Evolutionary conservation across 1,284 basidiomycete genomes (phyloP).

Genomic region (Trichosporon asahii): DNA sequence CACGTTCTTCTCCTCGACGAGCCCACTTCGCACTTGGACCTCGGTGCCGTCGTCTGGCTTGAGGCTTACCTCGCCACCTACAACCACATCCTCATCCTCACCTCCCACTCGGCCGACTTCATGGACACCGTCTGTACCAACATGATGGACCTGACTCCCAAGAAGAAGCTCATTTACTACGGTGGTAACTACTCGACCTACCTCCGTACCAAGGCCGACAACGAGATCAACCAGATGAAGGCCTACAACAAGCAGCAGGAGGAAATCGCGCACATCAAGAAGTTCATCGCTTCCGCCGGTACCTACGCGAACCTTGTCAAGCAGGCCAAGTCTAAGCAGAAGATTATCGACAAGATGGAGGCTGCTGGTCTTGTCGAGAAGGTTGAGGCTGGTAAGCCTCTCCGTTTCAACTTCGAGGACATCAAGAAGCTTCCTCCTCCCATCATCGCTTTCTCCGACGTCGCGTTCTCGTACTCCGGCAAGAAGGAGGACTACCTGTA

Average conservation of each 20-base stretch:
- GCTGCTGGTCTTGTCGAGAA: slow-evolving; percentile 96
- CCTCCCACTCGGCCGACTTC: slow-evolving; percentile 96
- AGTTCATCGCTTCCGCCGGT: slow-evolving; percentile 94
- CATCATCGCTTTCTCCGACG: slow-evolving; percentile 91
- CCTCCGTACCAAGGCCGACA: slow-evolving; percentile 92
- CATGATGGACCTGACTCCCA: slow-evolving; percentile 86
- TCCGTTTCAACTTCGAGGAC: slow-evolving; percentile 96
- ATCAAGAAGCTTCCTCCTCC: slow-evolving; percentile 90
- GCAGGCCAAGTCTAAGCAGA: slow-evolving; percentile 99
- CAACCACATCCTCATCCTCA: slow-evolving; percentile 82
- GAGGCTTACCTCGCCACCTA: slow-evolving; percentile 97
- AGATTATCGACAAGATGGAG: slow-evolving; percentile 99
- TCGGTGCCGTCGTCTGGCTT: slow-evolving; percentile 97
- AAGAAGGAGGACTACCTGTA: slow-evolving; percentile 85
- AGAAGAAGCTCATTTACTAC: slow-evolving; percentile 72
- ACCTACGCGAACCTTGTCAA: slow-evolving; percentile 98
- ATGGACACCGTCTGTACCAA: slow-evolving; percentile 97
- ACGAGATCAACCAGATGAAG: slow-evolving; percentile 99
- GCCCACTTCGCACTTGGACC: slow-evolving; percentile 65
- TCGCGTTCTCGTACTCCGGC: slow-evolving; percentile 93
- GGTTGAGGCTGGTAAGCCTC: slow-evolving; percentile 66
- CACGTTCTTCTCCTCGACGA: slow-evolving; percentile 90
- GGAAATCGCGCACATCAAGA: slow-evolving; percentile 96
- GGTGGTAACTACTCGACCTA: slow-evolving; percentile 96
- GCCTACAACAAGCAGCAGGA: slow-evolving; percentile 98